Base-by-base conservation (phyloP, 2,329 filamentous ascomycete genomes). In the Colletotrichum sidae region DNA sequence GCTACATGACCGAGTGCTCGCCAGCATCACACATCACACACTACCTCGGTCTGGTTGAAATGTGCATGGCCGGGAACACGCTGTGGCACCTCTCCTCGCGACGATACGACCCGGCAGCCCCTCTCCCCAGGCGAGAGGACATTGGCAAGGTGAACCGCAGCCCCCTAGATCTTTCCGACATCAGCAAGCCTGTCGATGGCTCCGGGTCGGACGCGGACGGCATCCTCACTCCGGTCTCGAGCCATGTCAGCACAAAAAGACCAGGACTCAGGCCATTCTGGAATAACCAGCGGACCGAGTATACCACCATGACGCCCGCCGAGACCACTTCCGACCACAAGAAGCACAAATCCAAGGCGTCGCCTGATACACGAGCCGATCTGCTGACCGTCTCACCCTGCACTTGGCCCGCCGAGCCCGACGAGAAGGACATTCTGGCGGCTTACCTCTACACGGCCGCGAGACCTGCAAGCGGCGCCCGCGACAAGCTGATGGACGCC, bases 351-450 rank as follows among this genome's bases (percentile, higher is more conserved):
- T 12, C 35, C 35, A 41, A 50, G 44, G 12, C 44, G 41, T 57
- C 55, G 8, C 15, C 15, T 17, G 55, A 49, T 42, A 49, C 55
- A 41, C 37, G 35, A 6, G 55, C 17, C 8, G 55, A 50, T 35
- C 55, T 57, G 12, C 55, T 57, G 35, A 35, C 55, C 13, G 55
- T 57, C 55, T 57, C 55, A 34, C 55, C 55, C 55, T 57, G 55
- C 44, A 35, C 35, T 41, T 57, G 55, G 55, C 55, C 55, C 34
- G 55, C 55, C 35, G 55, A 57, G 44, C 17, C 44, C 12, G 55
- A 57, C 17, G 55, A 57, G 55, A 57, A 57, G 55, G 44, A 57
- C 55, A 57, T 57, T 50, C 35, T 57, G 55, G 55, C 55, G 35
- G 44, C 55, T 13, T 57, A 57, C 44, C 55, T 57, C 7, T 57